These are phyloP conservation scores for Naganishia onofrii DNA, from an alignment of 768 basidiomycete species.

Conservation along the genomic window DNA sequence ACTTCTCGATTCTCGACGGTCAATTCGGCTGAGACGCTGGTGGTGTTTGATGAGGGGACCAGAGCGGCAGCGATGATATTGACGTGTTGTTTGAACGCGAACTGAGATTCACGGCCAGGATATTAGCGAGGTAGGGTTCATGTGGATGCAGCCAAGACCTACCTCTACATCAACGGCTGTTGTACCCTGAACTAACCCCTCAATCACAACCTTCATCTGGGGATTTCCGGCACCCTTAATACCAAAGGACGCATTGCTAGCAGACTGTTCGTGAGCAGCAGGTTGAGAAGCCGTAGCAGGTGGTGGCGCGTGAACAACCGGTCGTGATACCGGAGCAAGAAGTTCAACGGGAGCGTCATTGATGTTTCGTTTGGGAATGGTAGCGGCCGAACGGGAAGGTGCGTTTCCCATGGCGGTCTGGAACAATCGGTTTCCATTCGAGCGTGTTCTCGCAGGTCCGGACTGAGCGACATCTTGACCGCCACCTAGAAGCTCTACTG, in stretches of 20 bases:
- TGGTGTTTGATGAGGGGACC: constrained; percentile 41
- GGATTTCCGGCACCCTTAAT: constrained; percentile 22
- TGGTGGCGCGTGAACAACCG: not conserved
- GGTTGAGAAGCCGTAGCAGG: not conserved
- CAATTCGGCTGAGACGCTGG: constrained; percentile 64
- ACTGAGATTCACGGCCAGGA: constrained; percentile 10
- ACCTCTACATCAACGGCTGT: constrained; percentile 75
- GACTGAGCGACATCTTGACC: not conserved
- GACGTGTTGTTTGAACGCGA: constrained; percentile 28
- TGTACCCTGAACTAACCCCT: constrained; percentile 70
- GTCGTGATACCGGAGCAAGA: constrained; percentile 6
- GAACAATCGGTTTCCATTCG: constrained; percentile 18
- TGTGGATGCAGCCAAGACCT: constrained; percentile 29
- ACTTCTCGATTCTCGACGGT: constrained; percentile 66
- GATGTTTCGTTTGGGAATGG: constrained; percentile 14
- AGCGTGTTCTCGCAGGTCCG: constrained; percentile 7
- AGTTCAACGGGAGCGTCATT: constrained; percentile 12
- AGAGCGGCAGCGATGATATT: constrained; percentile 54
- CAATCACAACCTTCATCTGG: constrained; percentile 60
- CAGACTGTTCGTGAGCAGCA: constrained; percentile 20
- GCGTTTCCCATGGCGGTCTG: constrained; percentile 20
- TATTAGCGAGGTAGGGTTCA: not conserved
- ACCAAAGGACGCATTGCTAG: not conserved
- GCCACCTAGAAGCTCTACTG: constrained; percentile 21
- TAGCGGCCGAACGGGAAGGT: not conserved